Evolutionary conservation across 2,329 filamentous ascomycete species (phyloP).

Genomic region (Grosmannia clavigera): DNA sequence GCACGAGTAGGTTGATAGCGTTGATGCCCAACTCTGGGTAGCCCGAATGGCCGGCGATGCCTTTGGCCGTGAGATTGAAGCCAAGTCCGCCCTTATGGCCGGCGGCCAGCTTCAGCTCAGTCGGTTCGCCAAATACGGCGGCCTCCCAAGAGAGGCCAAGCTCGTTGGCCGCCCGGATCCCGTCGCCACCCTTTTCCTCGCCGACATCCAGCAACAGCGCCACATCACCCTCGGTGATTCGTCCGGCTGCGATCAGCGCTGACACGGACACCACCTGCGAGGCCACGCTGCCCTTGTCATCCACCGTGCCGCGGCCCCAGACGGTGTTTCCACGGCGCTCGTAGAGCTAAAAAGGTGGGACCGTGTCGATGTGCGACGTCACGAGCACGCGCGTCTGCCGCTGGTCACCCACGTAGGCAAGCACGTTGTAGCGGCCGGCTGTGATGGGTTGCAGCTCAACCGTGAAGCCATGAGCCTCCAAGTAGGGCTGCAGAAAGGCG

Average conservation of each 20-base stretch:
- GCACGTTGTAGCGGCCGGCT: neutral
- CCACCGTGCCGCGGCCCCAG: conserved; percentile 2
- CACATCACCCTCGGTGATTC: neutral
- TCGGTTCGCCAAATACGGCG: conserved; percentile 5
- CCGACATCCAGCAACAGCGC: conserved; percentile 1
- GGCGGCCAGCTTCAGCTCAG: neutral
- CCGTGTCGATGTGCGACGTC: conserved; percentile 3
- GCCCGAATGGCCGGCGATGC: neutral
- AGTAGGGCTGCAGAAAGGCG: neutral
- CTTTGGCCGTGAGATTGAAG: neutral
- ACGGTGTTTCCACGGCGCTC: neutral
- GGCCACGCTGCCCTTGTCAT: conserved; percentile 3
- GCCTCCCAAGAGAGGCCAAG: neutral
- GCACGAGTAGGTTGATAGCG: neutral
- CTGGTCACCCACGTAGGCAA: neutral
- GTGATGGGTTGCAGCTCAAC: neutral
- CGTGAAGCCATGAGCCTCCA: neutral
- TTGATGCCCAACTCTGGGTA: conserved; percentile 1
- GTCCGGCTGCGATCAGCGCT: neutral
- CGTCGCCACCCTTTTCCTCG: conserved; percentile 3
- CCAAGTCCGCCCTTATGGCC: conserved; percentile 1
- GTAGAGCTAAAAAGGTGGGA: neutral
- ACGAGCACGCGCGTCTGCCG: neutral
- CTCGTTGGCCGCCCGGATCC: conserved; percentile 1
- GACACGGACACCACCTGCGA: neutral